These are phyloP conservation scores for Colletotrichum lini DNA, from an alignment of 2,329 filamentous ascomycete species.

Conservation along the genomic window DNA sequence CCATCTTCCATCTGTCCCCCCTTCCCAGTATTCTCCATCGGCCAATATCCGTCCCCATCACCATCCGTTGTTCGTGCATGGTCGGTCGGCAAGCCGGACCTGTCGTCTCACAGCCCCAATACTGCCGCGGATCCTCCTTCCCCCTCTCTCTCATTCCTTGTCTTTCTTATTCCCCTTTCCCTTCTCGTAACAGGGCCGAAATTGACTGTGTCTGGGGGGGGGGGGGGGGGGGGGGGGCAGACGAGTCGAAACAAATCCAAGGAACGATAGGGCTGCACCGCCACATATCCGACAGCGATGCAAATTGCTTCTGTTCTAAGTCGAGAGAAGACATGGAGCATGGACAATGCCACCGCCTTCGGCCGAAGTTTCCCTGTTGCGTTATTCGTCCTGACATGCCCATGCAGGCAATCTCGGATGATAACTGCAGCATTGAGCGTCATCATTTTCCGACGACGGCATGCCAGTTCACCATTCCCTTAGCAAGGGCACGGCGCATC, in stretches of 20 bases:
- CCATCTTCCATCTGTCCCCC: not conserved
- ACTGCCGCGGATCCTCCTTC: conserved; percentile 15
- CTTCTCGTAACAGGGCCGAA: conserved; percentile 17
- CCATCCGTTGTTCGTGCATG: not conserved
- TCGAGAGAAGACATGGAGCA: conserved; percentile 13
- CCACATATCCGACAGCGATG: conserved; percentile 27
- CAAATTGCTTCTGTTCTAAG: conserved; percentile 28
- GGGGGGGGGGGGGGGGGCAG: not conserved
- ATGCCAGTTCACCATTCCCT: not conserved
- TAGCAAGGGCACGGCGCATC: not conserved
- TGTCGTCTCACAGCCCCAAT: conserved; percentile 15
- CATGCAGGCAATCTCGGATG: conserved; percentile 46
- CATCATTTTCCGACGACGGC: conserved; percentile 20
- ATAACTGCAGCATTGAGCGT: conserved; percentile 36
- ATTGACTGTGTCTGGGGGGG: conserved; percentile 17
- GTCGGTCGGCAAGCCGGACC: not conserved
- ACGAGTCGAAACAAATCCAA: conserved; percentile 27
- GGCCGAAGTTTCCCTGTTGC: conserved; percentile 28
- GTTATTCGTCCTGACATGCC: conserved; percentile 10
- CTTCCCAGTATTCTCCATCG: conserved; percentile 21
- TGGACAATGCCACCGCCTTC: conserved; percentile 19
- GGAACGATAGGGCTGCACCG: conserved; percentile 47
- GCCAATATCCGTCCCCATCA: conserved; percentile 30
- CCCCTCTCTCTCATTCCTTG: not conserved
- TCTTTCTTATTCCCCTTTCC: not conserved